Base-by-base conservation (phyloP, 2,329 filamentous ascomycete genomes). In the Diaporthe batatas region DNA sequence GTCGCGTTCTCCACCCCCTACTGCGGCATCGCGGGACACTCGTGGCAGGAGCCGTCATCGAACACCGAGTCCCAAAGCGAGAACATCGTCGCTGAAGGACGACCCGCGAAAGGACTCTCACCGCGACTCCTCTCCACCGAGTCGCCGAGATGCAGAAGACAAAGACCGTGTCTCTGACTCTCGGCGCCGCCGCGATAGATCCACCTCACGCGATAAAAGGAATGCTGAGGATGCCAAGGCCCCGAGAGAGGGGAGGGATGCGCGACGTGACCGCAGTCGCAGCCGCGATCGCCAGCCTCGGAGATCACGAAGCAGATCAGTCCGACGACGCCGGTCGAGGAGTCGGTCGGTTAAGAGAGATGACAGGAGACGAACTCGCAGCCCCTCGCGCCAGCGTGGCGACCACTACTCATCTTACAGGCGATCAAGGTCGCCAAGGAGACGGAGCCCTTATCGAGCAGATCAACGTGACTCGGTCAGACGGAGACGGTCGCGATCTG, bases 201-300 rank as follows among this genome's bases (percentile, higher is more conserved):
- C 73, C 32, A 10, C 53, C 6, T 72, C 73, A 39, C 67, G 68
- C 39, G 54, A 49, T 29, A 73, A 18, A 36, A 53, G 73, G 16
- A 29, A 42, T 18, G 55, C 70, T 8, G 73, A 70, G 16, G 71
- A 74, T 3, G 16, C n/a, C 36, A 74, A 68, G 47, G 54, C 54
- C 36, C 21, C 67, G 3, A 57, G 71, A 62, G 73, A 74, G 51
- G 55, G 18, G 7, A 77, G 79, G 47, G 80, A 79, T 42, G 75
- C 79, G n/a, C 80, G 81, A 64, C 74, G 73, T 11, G 79, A 80
- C 18, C 78, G 78, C 8, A 77, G 75, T 42, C 79, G 79, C 18
- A 74, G 75, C 58, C 77, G 78, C 53, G 65, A 73, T 65, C 77
- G 29, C 75, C 77, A 47, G 8, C 69, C 77, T 18, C 76, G 77